These are phyloP conservation scores for Ophiobolus disseminans DNA, from an alignment of 2,329 filamentous ascomycete genomes.

Conservation along the genomic window DNA sequence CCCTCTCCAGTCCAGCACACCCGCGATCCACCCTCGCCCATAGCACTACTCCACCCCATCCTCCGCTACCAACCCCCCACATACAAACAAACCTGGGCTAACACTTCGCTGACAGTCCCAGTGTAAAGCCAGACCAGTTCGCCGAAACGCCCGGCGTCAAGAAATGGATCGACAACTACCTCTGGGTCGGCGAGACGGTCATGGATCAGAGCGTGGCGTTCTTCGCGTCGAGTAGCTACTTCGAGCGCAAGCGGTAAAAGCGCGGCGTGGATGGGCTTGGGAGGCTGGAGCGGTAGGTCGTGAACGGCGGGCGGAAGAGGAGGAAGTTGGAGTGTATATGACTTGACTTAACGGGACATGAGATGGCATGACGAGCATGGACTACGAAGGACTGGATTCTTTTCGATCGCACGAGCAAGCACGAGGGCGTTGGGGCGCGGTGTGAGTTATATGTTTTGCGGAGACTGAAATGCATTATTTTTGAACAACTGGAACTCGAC, in stretches of 20 bases:
- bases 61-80: constrained; percentile 1
- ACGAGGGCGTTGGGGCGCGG: constrained; percentile 20
- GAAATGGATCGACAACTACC: constrained; percentile 91
- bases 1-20: constrained; percentile 2
- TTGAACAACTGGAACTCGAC: not conserved
- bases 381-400: not conserved
- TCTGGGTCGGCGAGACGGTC: constrained; percentile 94
- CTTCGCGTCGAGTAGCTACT: constrained; percentile 85
- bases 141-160: constrained; percentile 82
- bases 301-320: not conserved
- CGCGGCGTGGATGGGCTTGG: not conserved
- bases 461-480: constrained; percentile 5
- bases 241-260: constrained; percentile 76
- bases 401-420: constrained; percentile 2
- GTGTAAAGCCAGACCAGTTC: constrained; percentile 86
- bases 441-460: not conserved
- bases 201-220: constrained; percentile 97
- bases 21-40: not conserved
- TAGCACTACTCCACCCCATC: not conserved
- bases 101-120: constrained; percentile 61
- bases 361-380: not conserved
- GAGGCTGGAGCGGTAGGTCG: not conserved
- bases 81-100: constrained; percentile 17
- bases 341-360: not conserved
- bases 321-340: not conserved